Percentiles rank a stretch among this genome's conserved stretches.
These are phyloP conservation scores for Azolla pinnata DNA, from an alignment of 75 land plant genomes.

Conservation along the genomic window DNA sequence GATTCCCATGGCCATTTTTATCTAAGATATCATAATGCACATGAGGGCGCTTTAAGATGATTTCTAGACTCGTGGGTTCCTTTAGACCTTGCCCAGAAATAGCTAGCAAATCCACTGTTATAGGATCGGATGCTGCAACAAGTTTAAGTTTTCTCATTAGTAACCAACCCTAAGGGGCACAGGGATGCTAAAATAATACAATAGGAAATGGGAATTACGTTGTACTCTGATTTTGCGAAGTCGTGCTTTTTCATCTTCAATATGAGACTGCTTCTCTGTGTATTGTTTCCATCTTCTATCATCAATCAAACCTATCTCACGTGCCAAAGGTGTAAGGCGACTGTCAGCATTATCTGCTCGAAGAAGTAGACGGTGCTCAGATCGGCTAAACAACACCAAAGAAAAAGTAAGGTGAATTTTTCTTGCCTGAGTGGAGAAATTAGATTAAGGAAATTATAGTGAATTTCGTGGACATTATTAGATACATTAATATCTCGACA, in stretches of 20 bases:
- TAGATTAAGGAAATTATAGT: too few relatives aligned
- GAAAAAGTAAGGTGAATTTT: too few relatives aligned
- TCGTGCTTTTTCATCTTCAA: slow-evolving; percentile 61
- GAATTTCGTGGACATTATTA: too few relatives aligned
- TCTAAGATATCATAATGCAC: slow-evolving; percentile 63
- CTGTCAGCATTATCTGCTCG: slow-evolving; percentile 95
- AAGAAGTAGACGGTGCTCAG: slow-evolving; percentile 84
- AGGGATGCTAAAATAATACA: too few relatives aligned
- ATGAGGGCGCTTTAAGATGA: slow-evolving; percentile 80
- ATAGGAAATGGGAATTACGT: too few relatives aligned
- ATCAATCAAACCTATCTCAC: slow-evolving; percentile 83
- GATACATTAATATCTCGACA: too few relatives aligned
- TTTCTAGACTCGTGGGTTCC: slow-evolving; percentile 42
- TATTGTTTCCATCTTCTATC: slow-evolving; percentile 75
- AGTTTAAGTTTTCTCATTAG: too few relatives aligned
- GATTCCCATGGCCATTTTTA: slow-evolving; percentile 70
- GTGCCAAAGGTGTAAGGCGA: slow-evolving; percentile 84
- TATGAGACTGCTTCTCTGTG: slow-evolving; percentile 67
- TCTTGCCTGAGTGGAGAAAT: too few relatives aligned
- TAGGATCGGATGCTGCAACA: slow-evolving; percentile 58
- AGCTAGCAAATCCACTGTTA: slow-evolving; percentile 47
- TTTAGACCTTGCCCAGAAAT: slow-evolving; percentile 74
- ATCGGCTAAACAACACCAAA: slow-evolving; percentile 48
- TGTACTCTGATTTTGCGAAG: slow-evolving; percentile 46
- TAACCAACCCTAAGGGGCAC: too few relatives aligned